Conservation (phyloP, 805 yeast genomes). For the Candida peoriensis region DNA sequence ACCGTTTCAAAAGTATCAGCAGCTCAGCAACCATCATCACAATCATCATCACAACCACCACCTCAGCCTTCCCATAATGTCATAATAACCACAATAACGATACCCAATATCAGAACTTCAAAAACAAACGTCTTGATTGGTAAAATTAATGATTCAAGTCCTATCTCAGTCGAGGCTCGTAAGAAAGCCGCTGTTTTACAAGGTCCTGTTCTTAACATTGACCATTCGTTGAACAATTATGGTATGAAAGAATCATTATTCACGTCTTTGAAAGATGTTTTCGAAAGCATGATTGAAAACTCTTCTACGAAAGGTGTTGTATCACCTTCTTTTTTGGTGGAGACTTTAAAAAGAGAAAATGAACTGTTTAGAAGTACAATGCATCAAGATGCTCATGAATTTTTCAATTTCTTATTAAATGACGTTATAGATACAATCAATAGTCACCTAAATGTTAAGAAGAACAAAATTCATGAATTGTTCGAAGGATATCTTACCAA, state of each 20-base stretch:
- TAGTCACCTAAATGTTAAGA: constrained; percentile 17
- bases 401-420: constrained; percentile 80
- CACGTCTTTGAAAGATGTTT: constrained; percentile 75
- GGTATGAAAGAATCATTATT: constrained; percentile 46
- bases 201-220: constrained; percentile 84
- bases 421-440: constrained; percentile 49
- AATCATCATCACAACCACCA: no score
- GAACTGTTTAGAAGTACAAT: constrained; percentile 81
- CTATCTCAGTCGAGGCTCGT: constrained; percentile 57
- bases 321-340: constrained; percentile 72
- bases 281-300: constrained; percentile 77
- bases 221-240: constrained; percentile 54
- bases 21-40: no score
- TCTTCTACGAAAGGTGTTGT: constrained; percentile 71
- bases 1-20: no score
- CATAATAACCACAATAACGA: constrained; percentile 10
- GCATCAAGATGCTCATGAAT: constrained; percentile 99
- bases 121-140: constrained; percentile 14
- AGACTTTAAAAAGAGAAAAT: constrained; percentile 74
- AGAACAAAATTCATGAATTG: constrained; percentile 56
- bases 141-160: constrained; percentile 23
- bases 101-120: constrained; percentile 16
- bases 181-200: constrained; percentile 70
- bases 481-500: constrained; percentile 85
- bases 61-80: constrained; percentile 1